These are phyloP conservation scores for Wickerhamiella sergipiensis DNA, from an alignment of 805 yeast genomes.

Conservation along the genomic window DNA sequence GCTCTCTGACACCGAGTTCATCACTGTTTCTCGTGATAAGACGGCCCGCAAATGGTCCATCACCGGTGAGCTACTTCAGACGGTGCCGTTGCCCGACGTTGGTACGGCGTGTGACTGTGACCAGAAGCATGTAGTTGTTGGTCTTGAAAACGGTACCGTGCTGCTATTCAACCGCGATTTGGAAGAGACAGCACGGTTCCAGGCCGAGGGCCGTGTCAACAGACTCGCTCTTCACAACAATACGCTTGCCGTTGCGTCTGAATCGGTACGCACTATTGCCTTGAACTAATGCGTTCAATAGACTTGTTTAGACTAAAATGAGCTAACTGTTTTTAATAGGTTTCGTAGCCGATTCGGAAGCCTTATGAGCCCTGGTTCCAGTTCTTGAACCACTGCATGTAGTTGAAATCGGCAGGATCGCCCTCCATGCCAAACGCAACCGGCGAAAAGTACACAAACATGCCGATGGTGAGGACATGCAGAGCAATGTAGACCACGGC, in stretches of 20 bases:
- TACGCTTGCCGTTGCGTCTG: constrained; percentile 8
- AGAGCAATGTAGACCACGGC: constrained; percentile 31
- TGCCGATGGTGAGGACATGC: constrained; percentile 40
- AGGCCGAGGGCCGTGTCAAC: constrained; percentile 13
- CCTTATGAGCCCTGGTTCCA: constrained; percentile 14
- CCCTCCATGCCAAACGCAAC: constrained; percentile 74
- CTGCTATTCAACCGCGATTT: constrained; percentile 4
- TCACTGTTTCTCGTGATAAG: constrained; percentile 82
- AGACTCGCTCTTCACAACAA: constrained; percentile 5
- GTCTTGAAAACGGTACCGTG: constrained; percentile 15
- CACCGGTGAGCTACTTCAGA: constrained; percentile 12
- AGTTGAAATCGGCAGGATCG: constrained; percentile 31
- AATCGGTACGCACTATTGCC: background rate
- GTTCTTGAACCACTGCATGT: constrained; percentile 36
- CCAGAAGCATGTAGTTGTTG: constrained; percentile 8
- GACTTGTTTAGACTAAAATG: background rate
- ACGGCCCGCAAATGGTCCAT: constrained; percentile 36
- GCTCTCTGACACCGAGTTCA: constrained; percentile 39
- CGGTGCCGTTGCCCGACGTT: constrained; percentile 7
- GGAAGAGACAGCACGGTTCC: background rate
- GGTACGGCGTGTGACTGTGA: constrained; percentile 15
- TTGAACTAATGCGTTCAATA: background rate
- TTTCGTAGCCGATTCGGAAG: no score
- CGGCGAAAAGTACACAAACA: constrained; percentile 49
- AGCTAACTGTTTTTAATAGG: background rate